Percentiles rank a stretch among this genome's conserved stretches.
phyloP scores from a whole-genome alignment of 2,329 filamentous ascomycete genomes.

The Paecilomyces dactylethromorphus region DNA sequence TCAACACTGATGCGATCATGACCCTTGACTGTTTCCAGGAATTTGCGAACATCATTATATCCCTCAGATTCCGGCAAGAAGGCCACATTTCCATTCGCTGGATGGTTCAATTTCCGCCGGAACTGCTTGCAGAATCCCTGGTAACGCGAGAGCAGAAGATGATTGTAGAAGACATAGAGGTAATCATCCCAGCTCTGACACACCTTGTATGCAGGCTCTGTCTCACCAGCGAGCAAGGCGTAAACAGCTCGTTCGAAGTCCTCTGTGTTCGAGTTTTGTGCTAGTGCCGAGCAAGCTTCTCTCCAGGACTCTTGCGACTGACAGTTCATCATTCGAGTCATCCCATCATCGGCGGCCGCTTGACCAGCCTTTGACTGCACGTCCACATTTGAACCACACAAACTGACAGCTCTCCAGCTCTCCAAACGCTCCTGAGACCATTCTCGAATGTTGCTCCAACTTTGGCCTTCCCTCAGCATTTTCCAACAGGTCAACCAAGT shows the following conservation, averaged over 20 bases:
- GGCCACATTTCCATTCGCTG: constrained; percentile 48
- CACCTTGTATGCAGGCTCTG: constrained; percentile 67
- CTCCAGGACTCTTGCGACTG: constrained; percentile 32
- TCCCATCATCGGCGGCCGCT: constrained; percentile 27
- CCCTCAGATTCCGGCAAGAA: constrained; percentile 51
- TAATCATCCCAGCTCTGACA: constrained; percentile 79
- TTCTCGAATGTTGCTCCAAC: constrained; percentile 65
- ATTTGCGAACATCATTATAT: constrained; percentile 31
- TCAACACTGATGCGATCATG: constrained; percentile 32
- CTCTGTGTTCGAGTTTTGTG: constrained; percentile 59
- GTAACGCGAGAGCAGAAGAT: constrained; percentile 73
- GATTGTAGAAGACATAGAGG: constrained; percentile 81
- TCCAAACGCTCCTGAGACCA: constrained; percentile 85
- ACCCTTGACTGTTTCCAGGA: constrained; percentile 27
- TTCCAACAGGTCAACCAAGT: constrained; percentile 95
- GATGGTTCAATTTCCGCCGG: constrained; percentile 43
- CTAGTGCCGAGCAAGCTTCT: constrained; percentile 36
- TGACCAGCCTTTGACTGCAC: constrained; percentile 16
- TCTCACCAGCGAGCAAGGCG: constrained; percentile 79
- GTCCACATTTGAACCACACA: constrained; percentile 54
- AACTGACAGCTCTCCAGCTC: constrained; percentile 77
- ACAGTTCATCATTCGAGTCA: constrained; percentile 37
- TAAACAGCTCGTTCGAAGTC: constrained; percentile 86
- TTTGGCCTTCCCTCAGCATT: constrained; percentile 78
- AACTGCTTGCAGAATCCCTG: constrained; percentile 55